Evolutionary conservation across 2,329 filamentous ascomycete genomes (phyloP), one percentile per base, ranked within the genome.

Genomic region (Aspergillus fischeri): DNA sequence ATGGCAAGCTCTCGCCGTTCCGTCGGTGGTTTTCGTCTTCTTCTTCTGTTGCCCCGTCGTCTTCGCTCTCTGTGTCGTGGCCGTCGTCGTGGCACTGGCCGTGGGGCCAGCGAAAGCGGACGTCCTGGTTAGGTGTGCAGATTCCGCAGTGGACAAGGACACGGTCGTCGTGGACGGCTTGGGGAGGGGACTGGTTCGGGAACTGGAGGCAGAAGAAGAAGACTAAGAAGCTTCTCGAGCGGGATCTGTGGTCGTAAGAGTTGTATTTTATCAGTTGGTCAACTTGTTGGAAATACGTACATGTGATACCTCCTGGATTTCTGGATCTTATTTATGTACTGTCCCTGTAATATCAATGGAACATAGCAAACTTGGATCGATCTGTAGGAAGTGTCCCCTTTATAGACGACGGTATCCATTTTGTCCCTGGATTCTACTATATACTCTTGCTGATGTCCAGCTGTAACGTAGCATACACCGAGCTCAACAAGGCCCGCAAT

Each of bases 231-330:
- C 49, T 35, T 24, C 38, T 51, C 9, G 64, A 64, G 9, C 53
- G 58, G 28, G 65, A 66, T 14, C 42, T 67, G 25, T 67, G 61
- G 58, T 60, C 59, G 54, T 67, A 55, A 65, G 9, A 51, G 29
- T 42, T 11, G 52, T 20, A 17, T 38, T 28, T 28, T 51, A 11
- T 8, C 8, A 38, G 25, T 24, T 20, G 14, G n/a, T 38, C 14
- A 38, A 7, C 5, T 38, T 38, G 32, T 38, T 38, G 14, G 5
- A 17, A 17, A 17, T 38, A 2, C 2, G 32, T 32, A 27, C 48
- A 50, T 51, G 49, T 51, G 35, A 51, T 51, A 35, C 35, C 21
- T 25, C 14, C 38, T 21, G n/a, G 21, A 4, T 17, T 25, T 35
- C 14, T 51, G 49, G n/a, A 24, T 27, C 11, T 2, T 25, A 17